phyloP scores from a whole-genome alignment of 2,329 filamentous ascomycete genomes.

The Fonsecaea monophora region DNA sequence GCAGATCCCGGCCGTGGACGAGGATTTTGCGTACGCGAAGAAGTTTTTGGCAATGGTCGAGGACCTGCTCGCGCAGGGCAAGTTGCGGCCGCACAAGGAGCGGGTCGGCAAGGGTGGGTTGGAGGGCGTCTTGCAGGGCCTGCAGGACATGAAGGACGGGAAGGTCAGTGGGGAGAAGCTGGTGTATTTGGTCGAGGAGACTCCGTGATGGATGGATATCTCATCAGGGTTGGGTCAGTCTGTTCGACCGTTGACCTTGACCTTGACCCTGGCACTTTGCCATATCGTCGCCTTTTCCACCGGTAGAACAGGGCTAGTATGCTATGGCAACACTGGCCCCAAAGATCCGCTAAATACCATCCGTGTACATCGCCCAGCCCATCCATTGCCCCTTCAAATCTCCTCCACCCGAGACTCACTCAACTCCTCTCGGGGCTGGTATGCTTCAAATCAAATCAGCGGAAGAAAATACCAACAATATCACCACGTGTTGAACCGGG shows the following conservation, averaged over 20 bases:
- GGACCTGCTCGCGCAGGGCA: conserved; percentile 51
- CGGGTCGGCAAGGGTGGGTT: conserved; percentile 53
- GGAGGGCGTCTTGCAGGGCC: conserved; percentile 53
- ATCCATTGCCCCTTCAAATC: background rate
- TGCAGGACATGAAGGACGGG: conserved; percentile 53
- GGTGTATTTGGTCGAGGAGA: conserved; percentile 51
- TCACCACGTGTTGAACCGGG: background rate
- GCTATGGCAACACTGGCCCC: too few relatives aligned
- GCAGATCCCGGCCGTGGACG: conserved; percentile 37
- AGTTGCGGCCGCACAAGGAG: conserved; percentile 53
- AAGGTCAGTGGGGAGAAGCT: conserved; percentile 58
- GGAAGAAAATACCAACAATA: background rate
- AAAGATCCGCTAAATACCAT: too few relatives aligned
- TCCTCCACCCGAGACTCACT: background rate
- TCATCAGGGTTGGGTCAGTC: too few relatives aligned
- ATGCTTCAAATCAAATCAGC: background rate
- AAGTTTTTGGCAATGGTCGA: conserved; percentile 51
- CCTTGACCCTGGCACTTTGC: too few relatives aligned
- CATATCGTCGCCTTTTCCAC: too few relatives aligned
- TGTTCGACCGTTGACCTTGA: too few relatives aligned
- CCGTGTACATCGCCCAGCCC: background rate
- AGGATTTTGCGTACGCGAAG: conserved; percentile 53
- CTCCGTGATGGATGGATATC: conserved; percentile 18
- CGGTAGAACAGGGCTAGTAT: too few relatives aligned
- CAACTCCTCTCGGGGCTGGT: background rate